These are phyloP conservation scores for Omphalea diandra DNA, from an alignment of 441 rosid species.

Conservation along the genomic window DNA sequence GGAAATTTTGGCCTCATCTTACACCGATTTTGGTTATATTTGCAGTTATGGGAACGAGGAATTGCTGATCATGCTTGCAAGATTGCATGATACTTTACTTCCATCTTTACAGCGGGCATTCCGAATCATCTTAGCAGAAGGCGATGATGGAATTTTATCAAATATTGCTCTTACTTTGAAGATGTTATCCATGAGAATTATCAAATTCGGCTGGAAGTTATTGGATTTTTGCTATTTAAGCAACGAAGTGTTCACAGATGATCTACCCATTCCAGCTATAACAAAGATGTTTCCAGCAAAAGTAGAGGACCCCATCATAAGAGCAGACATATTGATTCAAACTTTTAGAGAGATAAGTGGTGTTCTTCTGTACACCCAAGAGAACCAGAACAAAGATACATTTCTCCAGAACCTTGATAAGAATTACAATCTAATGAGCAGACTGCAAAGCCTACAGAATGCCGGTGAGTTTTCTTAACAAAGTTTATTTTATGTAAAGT, in stretches of 20 bases:
- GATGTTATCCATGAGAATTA: slow-evolving; percentile 74
- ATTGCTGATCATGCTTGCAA: slow-evolving; percentile 59
- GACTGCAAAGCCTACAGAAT: slow-evolving; percentile 61
- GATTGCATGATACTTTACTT: slow-evolving; percentile 78
- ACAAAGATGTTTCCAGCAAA: slow-evolving; percentile 87
- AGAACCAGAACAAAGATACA: slow-evolving; percentile 42
- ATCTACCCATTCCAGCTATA: slow-evolving; percentile 39
- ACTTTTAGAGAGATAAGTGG: slow-evolving; percentile 75
- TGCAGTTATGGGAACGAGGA: slow-evolving; percentile 87
- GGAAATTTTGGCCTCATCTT: slow-evolving; percentile 20
- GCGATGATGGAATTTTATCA: slow-evolving; percentile 44
- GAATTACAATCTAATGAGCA: slow-evolving; percentile 54
- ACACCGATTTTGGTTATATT: slow-evolving; percentile 24
- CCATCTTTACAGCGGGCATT: slow-evolving; percentile 75
- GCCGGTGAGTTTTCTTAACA: slow-evolving; percentile 42
- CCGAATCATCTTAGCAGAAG: slow-evolving; percentile 41
- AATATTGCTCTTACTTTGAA: slow-evolving; percentile 57
- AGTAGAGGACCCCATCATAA: slow-evolving; percentile 83
- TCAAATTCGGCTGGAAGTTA: slow-evolving; percentile 74
- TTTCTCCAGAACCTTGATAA: slow-evolving; percentile 66
- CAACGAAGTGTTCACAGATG: slow-evolving; percentile 46
- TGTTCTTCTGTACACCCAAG: slow-evolving; percentile 48
- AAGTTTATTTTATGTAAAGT: neutral
- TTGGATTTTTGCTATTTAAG: slow-evolving; percentile 72
- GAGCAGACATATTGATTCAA: slow-evolving; percentile 85